phyloP scores from a whole-genome alignment of 2,329 filamentous ascomycete genomes.

The Arthrinium phaeospermum region DNA sequence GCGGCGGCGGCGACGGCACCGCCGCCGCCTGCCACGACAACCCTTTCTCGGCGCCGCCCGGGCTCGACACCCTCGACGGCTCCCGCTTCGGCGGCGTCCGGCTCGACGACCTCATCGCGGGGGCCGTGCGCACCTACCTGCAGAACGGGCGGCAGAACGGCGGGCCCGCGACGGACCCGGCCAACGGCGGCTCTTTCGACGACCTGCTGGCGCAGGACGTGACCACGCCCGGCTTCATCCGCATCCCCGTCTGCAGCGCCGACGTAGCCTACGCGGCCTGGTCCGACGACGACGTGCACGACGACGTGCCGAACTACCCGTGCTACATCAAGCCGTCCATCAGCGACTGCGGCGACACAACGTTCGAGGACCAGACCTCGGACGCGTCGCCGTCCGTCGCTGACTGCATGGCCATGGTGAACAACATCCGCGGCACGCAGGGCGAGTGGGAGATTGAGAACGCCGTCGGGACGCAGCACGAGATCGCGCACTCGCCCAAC shows the following conservation, averaged over 20 bases:
- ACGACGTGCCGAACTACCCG: too few relatives aligned
- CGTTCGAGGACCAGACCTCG: too few relatives aligned
- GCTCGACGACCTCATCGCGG: constrained; percentile 33
- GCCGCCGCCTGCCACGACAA: constrained; percentile 15
- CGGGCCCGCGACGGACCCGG: constrained; percentile 31
- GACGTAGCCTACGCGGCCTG: constrained; percentile 22
- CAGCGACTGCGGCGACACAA: too few relatives aligned
- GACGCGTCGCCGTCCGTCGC: too few relatives aligned
- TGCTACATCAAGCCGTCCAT: too few relatives aligned
- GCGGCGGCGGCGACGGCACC: constrained; percentile 23
- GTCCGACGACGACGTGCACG: too few relatives aligned
- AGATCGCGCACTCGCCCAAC: too few relatives aligned
- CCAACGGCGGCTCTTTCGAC: constrained; percentile 30
- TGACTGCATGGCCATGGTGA: too few relatives aligned
- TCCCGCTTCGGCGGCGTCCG: constrained; percentile 34
- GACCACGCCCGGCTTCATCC: constrained; percentile 43
- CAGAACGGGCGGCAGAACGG: constrained; percentile 41
- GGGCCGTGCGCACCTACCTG: constrained; percentile 35
- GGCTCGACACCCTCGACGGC: constrained; percentile 34
- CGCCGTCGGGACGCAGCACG: too few relatives aligned
- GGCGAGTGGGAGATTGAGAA: too few relatives aligned
- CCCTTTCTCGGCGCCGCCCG: constrained; percentile 36
- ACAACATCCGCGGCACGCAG: too few relatives aligned
- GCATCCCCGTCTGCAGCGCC: constrained; percentile 45
- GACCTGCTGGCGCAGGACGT: constrained; percentile 33